Evolutionary conservation across 1,284 basidiomycete genomes (phyloP), one percentile per base, ranked within the genome.

Genomic region (Tilletia setariae): DNA sequence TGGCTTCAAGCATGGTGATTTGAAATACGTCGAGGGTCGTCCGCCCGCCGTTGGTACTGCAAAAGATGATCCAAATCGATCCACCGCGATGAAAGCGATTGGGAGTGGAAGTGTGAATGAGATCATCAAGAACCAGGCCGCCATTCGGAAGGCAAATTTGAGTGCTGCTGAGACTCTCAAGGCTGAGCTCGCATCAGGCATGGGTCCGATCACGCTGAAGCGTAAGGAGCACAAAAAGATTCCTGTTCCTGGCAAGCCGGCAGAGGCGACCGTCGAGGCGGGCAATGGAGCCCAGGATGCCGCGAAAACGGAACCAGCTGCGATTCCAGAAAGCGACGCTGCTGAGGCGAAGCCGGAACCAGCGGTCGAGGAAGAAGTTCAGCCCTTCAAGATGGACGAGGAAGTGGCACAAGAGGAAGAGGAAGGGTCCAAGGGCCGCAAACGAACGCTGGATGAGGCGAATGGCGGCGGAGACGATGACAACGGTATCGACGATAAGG

Each of bases 131-230:
- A 72, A 79, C 49, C 76, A 75, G 25, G 74, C 75, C 21, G 74
- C 78, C 35, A 77, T 77, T 8, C 70, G 94, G 68, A 90, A 96
- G 88, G 95, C 94, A 16, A 98, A 98, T 81, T 89, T 97, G 87
- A 92, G 89, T 84, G 95, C 95, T 56, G 94, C 94, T 68, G 92
- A 97, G 80, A 88, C 90, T 81, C 86, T 98, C 75, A 94, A 93
- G 84, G 94, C 93, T 65, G 92, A 98, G 84, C 84, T 98, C 73
- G 88, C 89, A 70, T 89, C 32, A 1, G 28, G 19, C 16, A 35
- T 43, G 19, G 62, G 42, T 40, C 56, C 56, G 13, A 61, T 61
- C 28, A 61, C 56, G 25, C 56, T 61, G 28, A 61, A 61, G 28
- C 28, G 56, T 28, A 61, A 61, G 28, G 56, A 61, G 56, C 30